Percentiles rank a stretch among this genome's conserved stretches.
Evolutionary conservation across 495 filamentous ascomycete species (phyloP).

Genomic region (Penicillium malachiteum): DNA sequence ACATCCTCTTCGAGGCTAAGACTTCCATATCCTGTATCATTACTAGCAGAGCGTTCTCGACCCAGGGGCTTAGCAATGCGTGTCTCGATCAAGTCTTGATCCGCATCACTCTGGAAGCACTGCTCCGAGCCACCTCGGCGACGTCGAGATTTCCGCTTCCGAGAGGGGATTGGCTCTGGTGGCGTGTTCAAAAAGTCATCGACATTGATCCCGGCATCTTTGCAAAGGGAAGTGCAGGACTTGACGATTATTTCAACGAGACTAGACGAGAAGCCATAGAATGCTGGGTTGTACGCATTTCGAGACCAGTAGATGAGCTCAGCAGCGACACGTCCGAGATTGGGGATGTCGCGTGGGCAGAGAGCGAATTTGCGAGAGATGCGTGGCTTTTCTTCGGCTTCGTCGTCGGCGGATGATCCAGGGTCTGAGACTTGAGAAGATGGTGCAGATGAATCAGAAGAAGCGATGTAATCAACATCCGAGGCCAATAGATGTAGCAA

Average conservation of each 20-base stretch:
- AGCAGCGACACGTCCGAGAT: constrained; percentile 42
- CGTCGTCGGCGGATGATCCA: constrained; percentile 31
- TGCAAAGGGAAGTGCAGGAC: constrained; percentile 40
- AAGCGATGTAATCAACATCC: constrained; percentile 50
- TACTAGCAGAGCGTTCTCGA: constrained; percentile 26
- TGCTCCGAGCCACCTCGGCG: constrained; percentile 18
- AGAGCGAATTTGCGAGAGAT: constrained; percentile 10
- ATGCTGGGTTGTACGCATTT: constrained; percentile 48
- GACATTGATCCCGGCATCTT: constrained; percentile 39
- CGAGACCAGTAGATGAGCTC: constrained; percentile 50
- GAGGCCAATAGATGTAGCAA: constrained; percentile 59
- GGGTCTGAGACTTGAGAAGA: constrained; percentile 21
- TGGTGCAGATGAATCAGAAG: constrained; percentile 37
- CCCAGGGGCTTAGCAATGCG: constrained; percentile 16
- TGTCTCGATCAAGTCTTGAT: constrained; percentile 16
- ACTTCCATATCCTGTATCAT: constrained; percentile 35
- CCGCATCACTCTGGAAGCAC: constrained; percentile 21
- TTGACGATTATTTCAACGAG: constrained; percentile 42
- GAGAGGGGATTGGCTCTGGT: background rate
- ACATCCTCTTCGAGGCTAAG: constrained; percentile 29
- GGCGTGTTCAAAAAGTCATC: constrained; percentile 28
- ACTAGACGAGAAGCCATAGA: constrained; percentile 42
- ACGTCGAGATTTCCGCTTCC: constrained; percentile 10
- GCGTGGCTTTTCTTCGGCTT: constrained; percentile 31
- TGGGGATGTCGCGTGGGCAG: constrained; percentile 32